A percentile compares a stretch with the other conserved stretches of the same genome.
Evolutionary conservation across 192 early-diverging fungal species (phyloP).

Genomic region (Spinellus fusiger): DNA sequence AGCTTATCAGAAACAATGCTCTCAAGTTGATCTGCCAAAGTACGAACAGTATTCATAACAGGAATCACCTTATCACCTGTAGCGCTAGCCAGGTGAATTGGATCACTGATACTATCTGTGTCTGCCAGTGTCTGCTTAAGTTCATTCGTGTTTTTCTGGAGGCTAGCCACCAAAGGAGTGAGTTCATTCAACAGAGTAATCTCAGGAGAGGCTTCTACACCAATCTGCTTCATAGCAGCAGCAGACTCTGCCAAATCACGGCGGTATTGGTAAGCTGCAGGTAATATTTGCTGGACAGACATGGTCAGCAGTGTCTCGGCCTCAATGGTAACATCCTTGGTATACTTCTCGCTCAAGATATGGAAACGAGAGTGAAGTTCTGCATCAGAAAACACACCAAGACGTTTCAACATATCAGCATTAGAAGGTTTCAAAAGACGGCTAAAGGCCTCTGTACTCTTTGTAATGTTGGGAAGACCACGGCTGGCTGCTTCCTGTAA

Average conservation of each 20-base stretch:
- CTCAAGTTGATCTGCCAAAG: slow-evolving; percentile 73
- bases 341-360: slow-evolving; percentile 95
- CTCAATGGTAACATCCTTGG: slow-evolving; percentile 95
- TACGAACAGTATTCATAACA: slow-evolving; percentile 66
- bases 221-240: slow-evolving; percentile 59
- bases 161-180: slow-evolving; percentile 47
- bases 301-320: slow-evolving; percentile 82
- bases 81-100: slow-evolving; percentile 56
- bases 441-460: slow-evolving; percentile 84
- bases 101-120: slow-evolving; percentile 54
- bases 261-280: slow-evolving; percentile 84
- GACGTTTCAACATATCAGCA: slow-evolving; percentile 67
- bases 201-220: slow-evolving; percentile 61
- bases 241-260: slow-evolving; percentile 80
- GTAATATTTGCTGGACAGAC: slow-evolving; percentile 80
- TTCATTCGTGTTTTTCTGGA: slow-evolving; percentile 51
- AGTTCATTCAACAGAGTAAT: slow-evolving; percentile 59
- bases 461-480: slow-evolving; percentile 93
- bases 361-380: slow-evolving; percentile 93
- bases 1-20: slow-evolving; percentile 79
- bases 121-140: slow-evolving; percentile 53
- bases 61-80: slow-evolving; percentile 59
- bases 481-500: slow-evolving; percentile 85
- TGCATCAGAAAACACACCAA: slow-evolving; percentile 78
- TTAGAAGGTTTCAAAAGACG: slow-evolving; percentile 69